Conservation (phyloP, 2,329 filamentous ascomycete genomes). For the Ophiostoma piceae region DNA sequence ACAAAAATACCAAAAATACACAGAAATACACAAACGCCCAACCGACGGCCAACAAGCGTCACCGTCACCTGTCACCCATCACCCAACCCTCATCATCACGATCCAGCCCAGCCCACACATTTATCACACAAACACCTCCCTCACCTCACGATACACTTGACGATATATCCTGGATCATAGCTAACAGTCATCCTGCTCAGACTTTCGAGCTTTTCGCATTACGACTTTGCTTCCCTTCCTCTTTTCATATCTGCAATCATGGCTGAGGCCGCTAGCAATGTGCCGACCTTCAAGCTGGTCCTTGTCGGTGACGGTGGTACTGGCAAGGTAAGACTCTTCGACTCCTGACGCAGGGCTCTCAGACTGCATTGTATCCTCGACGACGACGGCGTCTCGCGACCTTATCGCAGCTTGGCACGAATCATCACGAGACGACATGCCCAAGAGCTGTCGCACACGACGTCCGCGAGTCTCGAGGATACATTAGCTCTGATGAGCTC, state of each 20-base stretch:
- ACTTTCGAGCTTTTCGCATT: slow-evolving; percentile 16
- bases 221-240: slow-evolving; percentile 18
- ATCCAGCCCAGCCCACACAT: background rate
- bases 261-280: slow-evolving; percentile 47
- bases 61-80: background rate
- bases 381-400: background rate
- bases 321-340: slow-evolving; percentile 74
- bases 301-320: slow-evolving; percentile 99
- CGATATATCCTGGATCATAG: background rate
- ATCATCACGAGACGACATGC: background rate
- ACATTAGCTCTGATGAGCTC: background rate
- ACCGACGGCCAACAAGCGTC: background rate
- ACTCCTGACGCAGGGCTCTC: background rate
- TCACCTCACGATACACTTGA: background rate
- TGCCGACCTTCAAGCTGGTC: slow-evolving; percentile 98
- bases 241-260: slow-evolving; percentile 46
- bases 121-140: background rate
- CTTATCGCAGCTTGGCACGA: background rate
- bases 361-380: background rate
- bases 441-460: background rate
- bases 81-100: background rate
- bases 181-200: slow-evolving; percentile 10
- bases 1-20: background rate
- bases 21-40: background rate
- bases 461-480: background rate